phyloP scores from a whole-genome alignment of 1,284 basidiomycete species.

The Malassezia brasiliensis region DNA sequence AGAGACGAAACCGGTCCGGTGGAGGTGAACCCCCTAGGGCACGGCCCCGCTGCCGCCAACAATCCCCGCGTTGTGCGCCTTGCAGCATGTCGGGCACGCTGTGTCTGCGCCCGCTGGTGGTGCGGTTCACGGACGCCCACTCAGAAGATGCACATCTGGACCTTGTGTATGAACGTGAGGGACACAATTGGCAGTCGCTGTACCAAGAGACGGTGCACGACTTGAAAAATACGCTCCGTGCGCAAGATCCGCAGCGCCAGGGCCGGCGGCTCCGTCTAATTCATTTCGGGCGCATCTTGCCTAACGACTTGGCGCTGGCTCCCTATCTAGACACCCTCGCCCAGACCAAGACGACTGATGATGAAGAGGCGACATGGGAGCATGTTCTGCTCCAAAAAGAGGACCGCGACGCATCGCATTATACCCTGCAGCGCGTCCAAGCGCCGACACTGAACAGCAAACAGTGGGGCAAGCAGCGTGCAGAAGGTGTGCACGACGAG shows the following conservation, averaged over 20 bases:
- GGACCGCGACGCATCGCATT: neutral
- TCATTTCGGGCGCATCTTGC: constrained; percentile 25
- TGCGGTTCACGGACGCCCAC: constrained; percentile 14
- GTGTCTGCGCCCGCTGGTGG: constrained; percentile 13
- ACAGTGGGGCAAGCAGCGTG: constrained; percentile 13
- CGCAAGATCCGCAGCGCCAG: neutral
- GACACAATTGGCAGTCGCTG: constrained; percentile 4
- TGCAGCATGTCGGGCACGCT: neutral
- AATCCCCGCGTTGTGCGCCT: neutral
- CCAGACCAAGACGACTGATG: neutral
- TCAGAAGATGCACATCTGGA: constrained; percentile 15
- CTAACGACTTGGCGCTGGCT: constrained; percentile 25
- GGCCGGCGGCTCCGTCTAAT: constrained; percentile 23
- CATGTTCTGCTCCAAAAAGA: neutral
- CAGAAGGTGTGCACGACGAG: neutral
- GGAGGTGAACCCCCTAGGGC: neutral
- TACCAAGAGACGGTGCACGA: constrained; percentile 10
- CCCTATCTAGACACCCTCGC: constrained; percentile 23
- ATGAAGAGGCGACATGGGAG: neutral
- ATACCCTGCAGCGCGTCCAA: neutral
- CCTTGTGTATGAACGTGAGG: constrained; percentile 10
- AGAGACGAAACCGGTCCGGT: neutral
- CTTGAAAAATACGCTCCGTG: constrained; percentile 7
- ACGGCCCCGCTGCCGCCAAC: neutral
- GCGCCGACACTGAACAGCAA: neutral